Conservation (phyloP, 2,329 filamentous ascomycete genomes). For the Ramularia collo-cygni region DNA sequence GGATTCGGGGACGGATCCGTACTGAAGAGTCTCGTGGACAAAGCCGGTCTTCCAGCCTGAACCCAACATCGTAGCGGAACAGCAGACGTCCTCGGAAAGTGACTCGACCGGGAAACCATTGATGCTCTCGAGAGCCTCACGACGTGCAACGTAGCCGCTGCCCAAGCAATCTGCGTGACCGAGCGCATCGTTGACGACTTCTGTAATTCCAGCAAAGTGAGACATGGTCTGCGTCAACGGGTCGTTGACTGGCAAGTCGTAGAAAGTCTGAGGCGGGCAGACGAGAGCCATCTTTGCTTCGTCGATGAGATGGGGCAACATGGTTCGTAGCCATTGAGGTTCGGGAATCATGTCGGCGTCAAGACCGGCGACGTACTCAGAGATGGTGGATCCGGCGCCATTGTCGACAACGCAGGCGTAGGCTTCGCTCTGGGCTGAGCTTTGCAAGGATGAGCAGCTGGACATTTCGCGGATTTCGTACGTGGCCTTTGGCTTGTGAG, state of each 20-base stretch:
- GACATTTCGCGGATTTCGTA: too few species aligned
- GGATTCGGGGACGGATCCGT: slow-evolving; percentile 53
- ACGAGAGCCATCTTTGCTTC: slow-evolving; percentile 53
- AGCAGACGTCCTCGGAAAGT: slow-evolving; percentile 55
- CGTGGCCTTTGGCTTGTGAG: too few species aligned
- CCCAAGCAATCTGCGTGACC: slow-evolving; percentile 59
- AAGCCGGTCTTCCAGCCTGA: slow-evolving; percentile 57
- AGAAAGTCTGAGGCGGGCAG: slow-evolving; percentile 57
- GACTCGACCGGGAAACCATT: slow-evolving; percentile 56
- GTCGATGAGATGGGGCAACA: slow-evolving; percentile 50
- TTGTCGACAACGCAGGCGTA: too few species aligned
- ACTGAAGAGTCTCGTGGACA: slow-evolving; percentile 54
- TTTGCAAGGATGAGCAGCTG: too few species aligned
- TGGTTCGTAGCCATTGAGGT: slow-evolving; percentile 52
- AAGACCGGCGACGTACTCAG: slow-evolving; percentile 54
- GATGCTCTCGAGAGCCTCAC: slow-evolving; percentile 54
- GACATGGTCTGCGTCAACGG: slow-evolving; percentile 53
- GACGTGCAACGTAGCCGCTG: slow-evolving; percentile 54
- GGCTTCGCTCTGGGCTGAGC: too few species aligned
- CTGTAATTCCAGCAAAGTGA: slow-evolving; percentile 51
- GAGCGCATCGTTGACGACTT: slow-evolving; percentile 40
- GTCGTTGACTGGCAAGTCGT: slow-evolving; percentile 54
- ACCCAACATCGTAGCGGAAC: slow-evolving; percentile 52
- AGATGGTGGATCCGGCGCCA: slow-evolving; percentile 21
- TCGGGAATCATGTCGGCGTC: slow-evolving; percentile 65